These are phyloP conservation scores for Starmerella sp. DNA, from an alignment of 805 yeast species.

Conservation along the genomic window DNA sequence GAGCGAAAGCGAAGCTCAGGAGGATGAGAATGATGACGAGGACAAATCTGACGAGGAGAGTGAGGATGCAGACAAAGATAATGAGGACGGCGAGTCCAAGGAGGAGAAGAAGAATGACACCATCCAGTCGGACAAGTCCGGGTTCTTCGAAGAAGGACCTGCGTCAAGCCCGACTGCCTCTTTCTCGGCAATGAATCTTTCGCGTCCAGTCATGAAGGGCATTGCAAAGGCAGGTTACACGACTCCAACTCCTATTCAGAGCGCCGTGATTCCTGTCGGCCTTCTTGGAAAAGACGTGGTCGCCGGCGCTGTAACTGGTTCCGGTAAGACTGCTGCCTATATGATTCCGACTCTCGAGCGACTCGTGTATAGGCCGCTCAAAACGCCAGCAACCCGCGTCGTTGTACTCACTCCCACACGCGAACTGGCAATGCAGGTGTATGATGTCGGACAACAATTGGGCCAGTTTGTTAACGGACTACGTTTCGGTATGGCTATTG, in stretches of 20 bases:
- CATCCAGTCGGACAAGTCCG: conserved; percentile 28
- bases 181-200: conserved; percentile 67
- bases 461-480: conserved; percentile 65
- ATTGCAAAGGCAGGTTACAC: conserved; percentile 67
- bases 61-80: conserved; percentile 19
- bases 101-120: conserved; percentile 29
- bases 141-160: conserved; percentile 28
- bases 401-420: conserved; percentile 90
- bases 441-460: conserved; percentile 81
- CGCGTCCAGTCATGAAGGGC: conserved; percentile 85
- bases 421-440: conserved; percentile 93
- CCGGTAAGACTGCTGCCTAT: conserved; percentile 98
- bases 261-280: conserved; percentile 88
- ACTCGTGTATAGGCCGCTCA: conserved; percentile 75
- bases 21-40: conserved; percentile 28
- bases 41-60: conserved; percentile 20
- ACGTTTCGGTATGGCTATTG: conserved; percentile 91
- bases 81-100: conserved; percentile 27
- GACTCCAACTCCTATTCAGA: conserved; percentile 89
- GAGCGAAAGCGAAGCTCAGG: conserved; percentile 15
- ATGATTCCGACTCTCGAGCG: conserved; percentile 94
- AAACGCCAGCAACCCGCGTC: conserved; percentile 79
- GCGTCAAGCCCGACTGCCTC: conserved; percentile 40
- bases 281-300: conserved; percentile 89
- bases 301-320: conserved; percentile 99